Base-by-base conservation (phyloP, 805 yeast species). In the Zygotorulaspora sp. region DNA sequence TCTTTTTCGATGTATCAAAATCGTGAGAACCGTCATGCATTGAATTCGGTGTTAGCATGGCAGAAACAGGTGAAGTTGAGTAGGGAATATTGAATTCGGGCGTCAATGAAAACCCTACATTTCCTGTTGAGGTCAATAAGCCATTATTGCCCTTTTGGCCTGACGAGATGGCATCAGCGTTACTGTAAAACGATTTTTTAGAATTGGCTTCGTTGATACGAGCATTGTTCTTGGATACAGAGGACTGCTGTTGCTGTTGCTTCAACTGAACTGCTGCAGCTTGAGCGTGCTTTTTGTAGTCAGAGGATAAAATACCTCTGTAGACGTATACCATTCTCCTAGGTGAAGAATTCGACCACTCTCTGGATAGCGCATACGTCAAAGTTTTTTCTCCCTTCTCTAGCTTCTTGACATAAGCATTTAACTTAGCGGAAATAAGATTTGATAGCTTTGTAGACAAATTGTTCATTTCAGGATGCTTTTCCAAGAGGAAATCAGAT, bases 341-440 rank as follows among this genome's bases (percentile, higher is more conserved):
- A 35, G 95, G 95, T 2, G 87, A 78, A 12, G 90, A 87, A 59
- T 83, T 90, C 3, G 94, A 90, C 95, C 95, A 84, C 60, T 84
- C 92, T 63, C 95, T 75, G 1, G 87, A 79, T 29, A 84, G 64
- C 13, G 90, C 86, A 59, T 84, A 84, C 40, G 74, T 73, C 52
- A 84, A 68, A 29, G 77, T 72, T 44, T 77, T 70, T 57, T 84
- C 94, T 48, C 92, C 92, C 55, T 83, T 83, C 57, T 84, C 94
- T 20, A 84, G 83, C 52, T 89, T 74, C 57, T 84, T 84, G 32
- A 84, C 92, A 55, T 84, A 84, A 13, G 92, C 92, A 57, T 84
- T 84, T 49, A 84, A 66, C 57, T 84, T 84, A 13, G 95, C 95
- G 48, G 84, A 75, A 2, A 84, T 89, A 48, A 84, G 62, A 56